Base-by-base conservation (phyloP, 768 basidiomycete genomes). In the Suillus decipiens region DNA sequence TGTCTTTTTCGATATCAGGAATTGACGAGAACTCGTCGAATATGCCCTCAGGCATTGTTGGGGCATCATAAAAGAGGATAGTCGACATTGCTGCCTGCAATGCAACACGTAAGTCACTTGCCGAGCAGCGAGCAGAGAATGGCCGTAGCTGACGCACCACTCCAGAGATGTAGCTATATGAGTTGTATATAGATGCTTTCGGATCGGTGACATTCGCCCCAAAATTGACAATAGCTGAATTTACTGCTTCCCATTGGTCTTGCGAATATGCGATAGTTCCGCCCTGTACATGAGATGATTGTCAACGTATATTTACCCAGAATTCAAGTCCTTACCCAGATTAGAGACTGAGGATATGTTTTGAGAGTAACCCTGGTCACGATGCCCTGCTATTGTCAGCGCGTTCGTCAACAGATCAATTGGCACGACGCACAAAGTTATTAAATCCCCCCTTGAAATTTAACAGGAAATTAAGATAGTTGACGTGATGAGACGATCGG, bases 51-150 rank as follows among this genome's bases (percentile, higher is more conserved):
- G 74, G 28, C 68, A 67, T n/a, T 17, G 63, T 60, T 45, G 73
- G 86, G 0, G 66, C 82, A 67, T 89, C 83, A 66, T 89, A 89
- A 72, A 89, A 89, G 28, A 89, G 59, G 3, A 84, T 14, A 75
- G 67, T 17, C 61, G 71, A 75, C 41, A 57, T 50, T 45, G 61
- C 48, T 22, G 61, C 59, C 71, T 68, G 47, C 1, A 61, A 43
- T 2, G 47, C 24, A 28, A 43, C 43, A 14, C 28, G 81, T 54
- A 11, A 75, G 68, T 63, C 70, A 75, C 41, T 56, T 54, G 42
- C 61, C 37, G 54, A 61, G 59, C 64, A 63, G 34, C 0, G 62
- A 39, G 3, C 55, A 17, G n/a, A 22, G 14, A 22, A 56, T 15
- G 14, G 4, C 7, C 22, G 37, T 17, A 37, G 34, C 28, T 33